phyloP scores from a whole-genome alignment of 2,329 filamentous ascomycete genomes.

The Diaporthe sp. region DNA sequence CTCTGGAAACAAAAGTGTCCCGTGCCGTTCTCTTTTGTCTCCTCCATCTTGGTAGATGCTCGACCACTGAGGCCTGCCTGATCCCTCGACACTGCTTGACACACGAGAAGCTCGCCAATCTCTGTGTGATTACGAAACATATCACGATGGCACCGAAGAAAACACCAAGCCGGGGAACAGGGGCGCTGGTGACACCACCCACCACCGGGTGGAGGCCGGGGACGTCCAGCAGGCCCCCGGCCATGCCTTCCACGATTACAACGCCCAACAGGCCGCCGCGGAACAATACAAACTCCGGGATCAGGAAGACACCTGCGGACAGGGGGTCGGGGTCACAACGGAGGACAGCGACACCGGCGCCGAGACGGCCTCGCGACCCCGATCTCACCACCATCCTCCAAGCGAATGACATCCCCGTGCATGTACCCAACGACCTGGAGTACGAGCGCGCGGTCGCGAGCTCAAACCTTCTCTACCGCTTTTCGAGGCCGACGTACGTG shows the following conservation, averaged over 20 bases:
- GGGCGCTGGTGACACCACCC: too few relatives aligned
- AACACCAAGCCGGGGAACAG: neutral
- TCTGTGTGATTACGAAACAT: neutral
- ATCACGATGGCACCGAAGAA: neutral
- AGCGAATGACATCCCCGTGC: conserved; percentile 28
- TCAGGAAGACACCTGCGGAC: neutral
- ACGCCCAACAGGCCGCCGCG: neutral
- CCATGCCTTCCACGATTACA: too few relatives aligned
- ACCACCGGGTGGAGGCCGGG: neutral
- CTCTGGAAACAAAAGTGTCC: too few relatives aligned
- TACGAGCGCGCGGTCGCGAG: conserved; percentile 47
- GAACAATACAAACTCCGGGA: neutral
- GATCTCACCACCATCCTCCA: neutral
- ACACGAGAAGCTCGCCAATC: neutral
- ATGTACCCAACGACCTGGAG: conserved; percentile 34
- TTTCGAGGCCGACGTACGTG: conserved; percentile 46
- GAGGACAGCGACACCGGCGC: neutral
- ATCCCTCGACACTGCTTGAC: neutral
- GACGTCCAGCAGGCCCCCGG: neutral
- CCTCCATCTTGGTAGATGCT: too few relatives aligned
- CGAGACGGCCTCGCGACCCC: neutral
- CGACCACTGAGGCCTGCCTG: neutral
- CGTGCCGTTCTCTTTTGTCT: neutral
- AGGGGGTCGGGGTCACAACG: neutral
- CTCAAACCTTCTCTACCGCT: conserved; percentile 49